Evolutionary conservation across 805 yeast species (phyloP), one percentile per base, ranked within the genome.

Genomic region (Schwanniomyces yamadae): DNA sequence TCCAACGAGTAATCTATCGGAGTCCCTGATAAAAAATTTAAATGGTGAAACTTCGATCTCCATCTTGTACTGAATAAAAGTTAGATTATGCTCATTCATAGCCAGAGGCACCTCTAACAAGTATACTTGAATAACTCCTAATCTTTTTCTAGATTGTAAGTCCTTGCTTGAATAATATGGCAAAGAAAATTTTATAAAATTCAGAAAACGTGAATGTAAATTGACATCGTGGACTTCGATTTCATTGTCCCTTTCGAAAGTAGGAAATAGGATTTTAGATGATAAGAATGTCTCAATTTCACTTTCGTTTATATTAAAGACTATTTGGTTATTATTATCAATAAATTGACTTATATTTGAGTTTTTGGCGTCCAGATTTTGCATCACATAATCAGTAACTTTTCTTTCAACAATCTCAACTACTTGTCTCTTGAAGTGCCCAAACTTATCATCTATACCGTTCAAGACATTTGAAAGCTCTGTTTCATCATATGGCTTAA

Each of bases 401-500:
- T 53, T 41, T 14, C 38, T 31, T 24, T 58, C 66, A 3, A 55
- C 44, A 5, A 52, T 21, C 6, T 57, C 52, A 3, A 57, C 28
- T 3, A 66, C 43, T 36, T 66, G 63, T 6, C 35, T 25, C 27
- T 49, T 57, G 40, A 66, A 60, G 33, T 55, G 52, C 36, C 64
- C 71, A 43, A 48, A 66, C 45, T 63, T 63, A 37, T 52, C 62
- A 9, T 67, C 71, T 15, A 66, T 48, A 4, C 71, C 71, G 12
- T 48, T 37, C 11, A 58, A 15, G 10, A 63, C 67, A 36, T 59
- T 57, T 15, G 46, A 42, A 2, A 62, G 30, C 20, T 48, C 51
- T 14, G 56, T 42, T 39, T 63, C 71, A 41, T 68, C 66, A 45
- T 68, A 68, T 17, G 41, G 40, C 20, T 39, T 36, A n/a, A 61